A percentile compares a stretch with the other conserved stretches of the same genome.
These are phyloP conservation scores for Suhomyces vadensis DNA, from an alignment of 805 yeast species.

Conservation along the genomic window DNA sequence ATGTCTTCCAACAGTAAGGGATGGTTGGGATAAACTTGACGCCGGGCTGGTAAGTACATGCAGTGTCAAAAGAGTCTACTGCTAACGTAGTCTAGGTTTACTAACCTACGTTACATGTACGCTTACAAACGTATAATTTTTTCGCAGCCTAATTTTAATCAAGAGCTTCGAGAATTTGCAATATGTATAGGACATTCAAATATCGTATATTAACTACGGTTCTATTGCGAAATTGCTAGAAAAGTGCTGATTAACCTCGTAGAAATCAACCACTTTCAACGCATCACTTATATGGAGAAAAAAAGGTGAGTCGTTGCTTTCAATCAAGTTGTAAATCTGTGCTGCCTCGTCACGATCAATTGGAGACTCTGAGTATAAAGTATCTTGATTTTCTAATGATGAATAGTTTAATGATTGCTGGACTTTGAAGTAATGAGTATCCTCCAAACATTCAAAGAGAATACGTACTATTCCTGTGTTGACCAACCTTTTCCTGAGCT, in stretches of 20 bases:
- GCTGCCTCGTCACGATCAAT: slow-evolving; percentile 18
- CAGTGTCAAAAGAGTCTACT: no score
- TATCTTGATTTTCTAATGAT: not conserved
- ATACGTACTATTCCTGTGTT: slow-evolving; percentile 32
- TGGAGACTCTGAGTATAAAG: not conserved
- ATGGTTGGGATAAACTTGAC: no score
- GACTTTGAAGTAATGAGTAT: slow-evolving; percentile 22
- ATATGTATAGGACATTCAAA: no score
- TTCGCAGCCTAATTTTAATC: no score
- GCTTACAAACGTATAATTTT: no score
- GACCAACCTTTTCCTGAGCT: slow-evolving; percentile 29
- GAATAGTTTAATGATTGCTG: not conserved
- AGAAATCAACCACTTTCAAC: slow-evolving; percentile 38
- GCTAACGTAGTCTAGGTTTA: no score
- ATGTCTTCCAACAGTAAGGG: no score
- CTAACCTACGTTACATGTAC: no score
- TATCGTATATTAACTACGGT: no score
- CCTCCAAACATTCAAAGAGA: slow-evolving; percentile 25
- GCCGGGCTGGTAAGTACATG: no score
- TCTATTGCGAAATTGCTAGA: not conserved
- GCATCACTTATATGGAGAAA: slow-evolving; percentile 42
- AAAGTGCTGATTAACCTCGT: slow-evolving; percentile 19
- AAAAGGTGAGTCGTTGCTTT: slow-evolving; percentile 29
- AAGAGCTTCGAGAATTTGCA: no score
- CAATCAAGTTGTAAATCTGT: slow-evolving; percentile 25